These are phyloP conservation scores for Mortierella sp. DNA, from an alignment of 371 early-diverging fungal genomes.

Conservation along the genomic window DNA sequence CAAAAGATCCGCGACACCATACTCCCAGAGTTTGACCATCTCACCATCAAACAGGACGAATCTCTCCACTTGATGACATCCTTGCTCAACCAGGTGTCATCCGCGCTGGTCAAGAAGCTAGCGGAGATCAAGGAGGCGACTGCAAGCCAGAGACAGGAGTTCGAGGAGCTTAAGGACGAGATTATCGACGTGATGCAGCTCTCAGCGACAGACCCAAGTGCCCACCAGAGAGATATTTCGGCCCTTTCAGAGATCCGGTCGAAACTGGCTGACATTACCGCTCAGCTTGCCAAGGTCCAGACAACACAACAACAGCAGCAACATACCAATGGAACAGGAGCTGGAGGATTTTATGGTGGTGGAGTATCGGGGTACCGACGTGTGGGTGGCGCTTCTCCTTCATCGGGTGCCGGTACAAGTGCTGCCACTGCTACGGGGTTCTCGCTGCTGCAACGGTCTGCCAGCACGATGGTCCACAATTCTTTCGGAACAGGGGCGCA, in stretches of 20 bases:
- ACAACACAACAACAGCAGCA: background rate
- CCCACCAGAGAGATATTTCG: constrained; percentile 50
- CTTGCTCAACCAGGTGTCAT: constrained; percentile 41
- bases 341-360: constrained; percentile 5
- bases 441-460: constrained; percentile 47
- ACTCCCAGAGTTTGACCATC: constrained; percentile 52
- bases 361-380: background rate
- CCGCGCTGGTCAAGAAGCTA: constrained; percentile 23
- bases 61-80: constrained; percentile 44
- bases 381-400: background rate
- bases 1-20: constrained; percentile 48
- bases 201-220: constrained; percentile 53
- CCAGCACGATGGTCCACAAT: constrained; percentile 42
- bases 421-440: constrained; percentile 37
- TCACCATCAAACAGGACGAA: constrained; percentile 50
- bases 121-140: constrained; percentile 54
- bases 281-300: constrained; percentile 40
- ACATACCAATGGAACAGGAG: background rate
- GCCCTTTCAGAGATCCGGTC: constrained; percentile 52
- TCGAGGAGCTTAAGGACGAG: constrained; percentile 60
- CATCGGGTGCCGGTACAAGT: background rate
- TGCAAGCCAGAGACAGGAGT: constrained; percentile 48
- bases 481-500: constrained; percentile 18
- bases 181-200: constrained; percentile 58
- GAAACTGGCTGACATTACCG: constrained; percentile 47